Evolutionary conservation across 345 rosid species (phyloP).

Genomic region (Excoecaria cochinchinensis): DNA sequence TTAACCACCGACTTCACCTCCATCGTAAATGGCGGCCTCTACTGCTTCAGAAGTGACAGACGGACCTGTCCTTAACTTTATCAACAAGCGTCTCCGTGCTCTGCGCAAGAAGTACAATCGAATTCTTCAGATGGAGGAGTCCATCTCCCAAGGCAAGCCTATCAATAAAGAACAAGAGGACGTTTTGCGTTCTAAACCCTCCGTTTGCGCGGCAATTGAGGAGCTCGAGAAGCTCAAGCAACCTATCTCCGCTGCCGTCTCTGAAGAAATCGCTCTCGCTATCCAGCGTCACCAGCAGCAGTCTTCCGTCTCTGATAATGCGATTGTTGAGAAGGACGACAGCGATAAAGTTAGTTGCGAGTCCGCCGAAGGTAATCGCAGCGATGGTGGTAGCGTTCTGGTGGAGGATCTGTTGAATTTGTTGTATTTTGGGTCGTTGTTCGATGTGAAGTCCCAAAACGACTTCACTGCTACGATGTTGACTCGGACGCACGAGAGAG

Average conservation of each 20-base stretch:
- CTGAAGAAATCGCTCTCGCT: constrained; percentile 67
- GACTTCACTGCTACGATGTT: constrained; percentile 76
- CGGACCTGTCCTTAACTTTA: constrained; percentile 74
- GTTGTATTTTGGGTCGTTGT: constrained; percentile 75
- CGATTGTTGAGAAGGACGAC: not conserved
- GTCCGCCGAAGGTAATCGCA: constrained; percentile 7
- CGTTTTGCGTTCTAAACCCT: constrained; percentile 76
- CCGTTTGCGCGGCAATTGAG: constrained; percentile 60
- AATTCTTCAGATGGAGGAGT: constrained; percentile 77
- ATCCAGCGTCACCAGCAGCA: constrained; percentile 20
- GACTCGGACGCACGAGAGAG: constrained; percentile 84
- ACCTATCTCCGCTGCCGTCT: constrained; percentile 62
- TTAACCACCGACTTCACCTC: not conserved
- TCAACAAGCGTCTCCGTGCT: constrained; percentile 91
- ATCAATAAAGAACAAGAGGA: constrained; percentile 88
- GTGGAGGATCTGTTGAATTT: constrained; percentile 72
- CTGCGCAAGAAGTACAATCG: constrained; percentile 85
- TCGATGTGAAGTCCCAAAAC: constrained; percentile 76
- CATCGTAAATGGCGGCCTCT: constrained; percentile 28
- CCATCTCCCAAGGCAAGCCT: constrained; percentile 70
- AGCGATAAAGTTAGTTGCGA: not conserved
- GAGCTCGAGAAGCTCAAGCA: constrained; percentile 88
- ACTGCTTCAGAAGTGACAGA: constrained; percentile 44
- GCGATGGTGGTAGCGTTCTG: constrained; percentile 15
- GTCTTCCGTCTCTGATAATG: not conserved